phyloP scores from a whole-genome alignment of 106 monocot genomes.

The Alisma plantagoaquatica region DNA sequence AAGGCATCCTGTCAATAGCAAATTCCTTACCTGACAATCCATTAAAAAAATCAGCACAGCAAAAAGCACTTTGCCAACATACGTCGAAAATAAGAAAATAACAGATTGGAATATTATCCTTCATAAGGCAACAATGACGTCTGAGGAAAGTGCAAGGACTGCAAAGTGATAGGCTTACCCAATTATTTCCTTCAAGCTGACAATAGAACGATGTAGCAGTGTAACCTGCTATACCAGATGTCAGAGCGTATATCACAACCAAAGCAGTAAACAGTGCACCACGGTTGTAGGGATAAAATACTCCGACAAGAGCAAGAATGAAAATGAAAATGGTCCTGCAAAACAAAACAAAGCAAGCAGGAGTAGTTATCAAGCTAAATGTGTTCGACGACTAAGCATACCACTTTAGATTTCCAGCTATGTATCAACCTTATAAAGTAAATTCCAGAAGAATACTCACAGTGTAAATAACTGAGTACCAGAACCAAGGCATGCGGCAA shows the following conservation, averaged over 20 bases:
- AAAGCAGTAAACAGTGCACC: slow-evolving; percentile 59
- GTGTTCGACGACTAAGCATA: too few relatives aligned
- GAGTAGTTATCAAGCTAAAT: too few relatives aligned
- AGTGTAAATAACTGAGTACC: slow-evolving; percentile 43
- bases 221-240: slow-evolving; percentile 63
- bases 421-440: too few relatives aligned
- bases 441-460: slow-evolving; percentile 21
- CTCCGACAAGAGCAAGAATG: slow-evolving; percentile 46
- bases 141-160: too few relatives aligned
- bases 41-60: too few relatives aligned
- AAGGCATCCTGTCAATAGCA: slow-evolving; percentile 51
- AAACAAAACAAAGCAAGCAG: not conserved
- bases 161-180: slow-evolving; percentile 49
- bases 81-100: too few relatives aligned
- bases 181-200: slow-evolving; percentile 65
- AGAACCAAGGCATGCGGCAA: slow-evolving; percentile 43
- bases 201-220: slow-evolving; percentile 51
- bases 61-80: too few relatives aligned
- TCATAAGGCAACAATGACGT: too few relatives aligned
- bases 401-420: too few relatives aligned
- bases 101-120: too few relatives aligned
- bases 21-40: slow-evolving; percentile 44
- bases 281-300: slow-evolving; percentile 59
- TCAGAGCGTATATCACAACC: slow-evolving; percentile 57
- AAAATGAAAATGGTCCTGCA: slow-evolving; percentile 46